Percentiles rank a stretch among this genome's conserved stretches.
Evolutionary conservation across 352 stramenopile genomes (phyloP).

Genomic region (Pythium aristosporum): DNA sequence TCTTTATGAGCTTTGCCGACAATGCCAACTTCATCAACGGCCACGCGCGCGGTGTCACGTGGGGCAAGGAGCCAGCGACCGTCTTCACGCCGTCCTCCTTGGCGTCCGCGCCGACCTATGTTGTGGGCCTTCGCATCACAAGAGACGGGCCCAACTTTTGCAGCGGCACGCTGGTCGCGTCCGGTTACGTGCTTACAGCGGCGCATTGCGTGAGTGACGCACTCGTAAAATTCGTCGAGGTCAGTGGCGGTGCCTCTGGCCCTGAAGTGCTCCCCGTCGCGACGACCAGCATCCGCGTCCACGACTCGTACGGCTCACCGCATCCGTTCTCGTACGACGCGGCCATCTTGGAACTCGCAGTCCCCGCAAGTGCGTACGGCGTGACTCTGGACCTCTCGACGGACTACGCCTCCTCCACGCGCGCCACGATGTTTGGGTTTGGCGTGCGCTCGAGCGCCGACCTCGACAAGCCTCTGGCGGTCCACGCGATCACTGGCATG

Average conservation of each 20-base stretch:
- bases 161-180: slow-evolving; percentile 38
- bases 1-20: slow-evolving; percentile 25
- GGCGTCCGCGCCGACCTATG: slow-evolving; percentile 2
- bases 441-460: slow-evolving; percentile 17
- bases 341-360: slow-evolving; percentile 31
- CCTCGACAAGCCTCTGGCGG: slow-evolving; percentile 11
- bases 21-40: slow-evolving; percentile 35
- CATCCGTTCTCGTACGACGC: slow-evolving; percentile 36
- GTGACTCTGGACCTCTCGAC: slow-evolving; percentile 26
- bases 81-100: neutral
- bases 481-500: slow-evolving; percentile 24
- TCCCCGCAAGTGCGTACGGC: slow-evolving; percentile 22
- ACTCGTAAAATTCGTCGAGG: slow-evolving; percentile 27
- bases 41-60: slow-evolving; percentile 15
- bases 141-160: slow-evolving; percentile 38
- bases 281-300: slow-evolving; percentile 20
- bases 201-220: slow-evolving; percentile 39
- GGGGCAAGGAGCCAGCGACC: slow-evolving; percentile 3
- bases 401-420: slow-evolving; percentile 25
- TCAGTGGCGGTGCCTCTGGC: slow-evolving; percentile 22
- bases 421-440: slow-evolving; percentile 34
- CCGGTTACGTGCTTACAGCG: slow-evolving; percentile 39
- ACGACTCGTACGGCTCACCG: slow-evolving; percentile 25
- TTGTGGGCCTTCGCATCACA: slow-evolving; percentile 27
- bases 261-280: slow-evolving; percentile 27